A percentile compares a stretch with the other conserved stretches of the same genome.
phyloP scores from a whole-genome alignment of 257 asterid genomes.

The Solanum habrochaites region DNA sequence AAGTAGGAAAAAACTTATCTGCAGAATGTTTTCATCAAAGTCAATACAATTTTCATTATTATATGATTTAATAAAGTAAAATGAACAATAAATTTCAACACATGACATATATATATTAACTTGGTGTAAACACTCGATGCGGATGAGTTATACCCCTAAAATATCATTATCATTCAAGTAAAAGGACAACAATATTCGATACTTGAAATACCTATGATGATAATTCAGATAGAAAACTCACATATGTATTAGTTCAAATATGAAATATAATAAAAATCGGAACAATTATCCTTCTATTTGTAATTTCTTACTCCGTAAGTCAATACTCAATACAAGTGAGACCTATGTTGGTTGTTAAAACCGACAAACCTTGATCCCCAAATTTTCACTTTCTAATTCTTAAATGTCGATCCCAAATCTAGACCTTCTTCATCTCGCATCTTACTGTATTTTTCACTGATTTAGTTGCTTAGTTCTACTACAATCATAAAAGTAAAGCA shows the following conservation, averaged over 20 bases:
- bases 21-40: too few species aligned
- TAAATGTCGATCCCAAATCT: background rate
- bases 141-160: too few species aligned
- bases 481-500: background rate
- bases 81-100: too few species aligned
- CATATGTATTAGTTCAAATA: too few species aligned
- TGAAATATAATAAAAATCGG: background rate
- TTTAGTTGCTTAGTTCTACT: background rate
- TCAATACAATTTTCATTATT: too few species aligned
- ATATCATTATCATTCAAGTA: too few species aligned
- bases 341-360: background rate
- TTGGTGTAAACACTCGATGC: too few species aligned
- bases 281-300: too few species aligned
- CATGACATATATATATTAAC: too few species aligned
- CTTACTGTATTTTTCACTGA: slow-evolving; percentile 8
- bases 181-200: background rate
- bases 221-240: too few species aligned
- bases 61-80: too few species aligned
- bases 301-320: accelerated
- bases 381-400: background rate
- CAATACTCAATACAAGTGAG: background rate
- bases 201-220: accelerated
- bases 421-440: background rate
- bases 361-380: background rate
- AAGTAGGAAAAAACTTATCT: too few species aligned